Evolutionary conservation across 1,284 basidiomycete genomes (phyloP), one percentile per base, ranked within the genome.

Genomic region (Heliocybe sulcata): DNA sequence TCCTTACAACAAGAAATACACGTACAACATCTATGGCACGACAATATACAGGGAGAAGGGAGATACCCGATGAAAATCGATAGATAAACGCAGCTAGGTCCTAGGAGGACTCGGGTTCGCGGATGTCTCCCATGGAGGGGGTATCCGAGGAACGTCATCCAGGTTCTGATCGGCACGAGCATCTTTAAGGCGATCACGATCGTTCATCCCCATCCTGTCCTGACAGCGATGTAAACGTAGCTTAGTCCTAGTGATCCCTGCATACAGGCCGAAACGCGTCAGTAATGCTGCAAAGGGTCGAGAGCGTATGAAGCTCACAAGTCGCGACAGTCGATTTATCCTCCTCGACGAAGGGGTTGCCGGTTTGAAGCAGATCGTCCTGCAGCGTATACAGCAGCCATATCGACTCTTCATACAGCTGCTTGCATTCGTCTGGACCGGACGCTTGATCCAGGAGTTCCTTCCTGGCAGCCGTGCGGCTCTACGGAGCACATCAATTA

Each of bases 361-460:
- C 88, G 3, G 82, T 85, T 64, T 94, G 90, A 62, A 98, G 77
- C 2, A 90, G 78, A 58, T 95, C 91, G 66, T 99, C 96, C 64
- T 96, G 85, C 3, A 98, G 77, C 0, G 93, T 90, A 60, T 92
- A 90, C 25, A 99, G 75, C 66, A 95, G 90, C 89, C 92, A 96
- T 19, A 97, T 71, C 0, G 94, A 93, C 59, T 93, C 93, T 66
- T 98, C 95, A 71, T 99, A 99, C 35, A 95, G 79, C 64, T 90
- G 87, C 72, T 97, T 90, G 66, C 94, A 97, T 61, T 90, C 87
- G 60, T 94, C 90, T 20, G 85, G 84, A 8, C 74, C 73, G n/a
- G 69, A 71, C 26, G 83, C 85, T 62, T 92, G 87, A 61, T 93
- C 90, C 22, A 91, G 76, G 0, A 98, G 79, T 67, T 99, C 96